Evolutionary conservation across 768 basidiomycete genomes (phyloP).

Genomic region (Psilocybe subaeruginosa): DNA sequence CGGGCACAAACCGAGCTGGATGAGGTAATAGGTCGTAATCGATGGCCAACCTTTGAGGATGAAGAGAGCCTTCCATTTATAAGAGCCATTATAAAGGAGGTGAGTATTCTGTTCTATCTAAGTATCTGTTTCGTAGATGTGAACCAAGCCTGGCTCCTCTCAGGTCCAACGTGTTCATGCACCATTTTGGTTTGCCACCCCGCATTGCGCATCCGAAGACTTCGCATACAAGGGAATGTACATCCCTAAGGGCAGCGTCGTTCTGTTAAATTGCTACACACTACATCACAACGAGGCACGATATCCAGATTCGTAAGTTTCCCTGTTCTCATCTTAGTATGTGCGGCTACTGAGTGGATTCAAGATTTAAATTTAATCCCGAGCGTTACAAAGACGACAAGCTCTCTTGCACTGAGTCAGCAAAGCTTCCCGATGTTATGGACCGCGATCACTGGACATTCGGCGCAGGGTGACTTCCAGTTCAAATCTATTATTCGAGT

Average conservation of each 20-base stretch:
- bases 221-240: slow-evolving; percentile 41
- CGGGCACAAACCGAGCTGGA: slow-evolving; percentile 29
- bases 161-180: slow-evolving; percentile 36
- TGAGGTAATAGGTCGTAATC: slow-evolving; percentile 21
- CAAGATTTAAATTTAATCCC: slow-evolving; percentile 29
- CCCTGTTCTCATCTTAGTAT: slow-evolving; percentile 9
- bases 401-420: slow-evolving; percentile 39
- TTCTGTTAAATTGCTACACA: slow-evolving; percentile 41
- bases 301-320: slow-evolving; percentile 35
- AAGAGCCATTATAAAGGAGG: slow-evolving; percentile 26
- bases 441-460: slow-evolving; percentile 54
- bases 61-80: slow-evolving; percentile 22
- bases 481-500: neutral
- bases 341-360: neutral
- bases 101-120: neutral
- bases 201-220: slow-evolving; percentile 38
- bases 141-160: slow-evolving; percentile 17
- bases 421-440: slow-evolving; percentile 39
- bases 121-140: neutral
- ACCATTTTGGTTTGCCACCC: slow-evolving; percentile 42
- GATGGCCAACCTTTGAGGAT: slow-evolving; percentile 24
- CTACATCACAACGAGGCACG: slow-evolving; percentile 35
- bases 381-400: slow-evolving; percentile 44
- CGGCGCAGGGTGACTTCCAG: slow-evolving; percentile 42
- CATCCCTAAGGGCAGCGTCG: slow-evolving; percentile 40